Evolutionary conservation across 2,329 filamentous ascomycete genomes (phyloP), one percentile per base, ranked within the genome.

Genomic region (Sporothrix brunneoviolacea): DNA sequence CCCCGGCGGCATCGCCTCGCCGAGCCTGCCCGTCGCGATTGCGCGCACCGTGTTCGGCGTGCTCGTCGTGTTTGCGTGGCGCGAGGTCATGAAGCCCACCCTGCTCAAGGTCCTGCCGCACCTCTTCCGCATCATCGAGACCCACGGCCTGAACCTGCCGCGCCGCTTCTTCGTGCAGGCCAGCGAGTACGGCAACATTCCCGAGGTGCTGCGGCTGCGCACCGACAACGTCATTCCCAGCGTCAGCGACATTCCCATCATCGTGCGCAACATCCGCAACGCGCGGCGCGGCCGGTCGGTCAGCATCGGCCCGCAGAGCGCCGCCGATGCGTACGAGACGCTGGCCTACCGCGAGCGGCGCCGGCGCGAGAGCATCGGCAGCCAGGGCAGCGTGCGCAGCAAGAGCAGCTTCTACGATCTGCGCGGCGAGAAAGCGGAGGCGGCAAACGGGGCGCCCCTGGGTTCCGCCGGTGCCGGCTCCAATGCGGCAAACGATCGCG

Each of bases 241-340:
- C 10, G 86, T 94, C n/a, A 88, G 86, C 21, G 89, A 96, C 55
- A 80, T 97, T 19, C 88, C 91, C 3, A 79, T 81, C 28, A 82
- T 96, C 62, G 76, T 96, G 21, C 85, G 83, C 54, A 89, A 83
- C 37, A 87, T 97, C 40, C 83, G 91, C 58, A 79, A 77, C 28
- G 72, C 68, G 4, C 70, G 68, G 13, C 76, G 89, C 53, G 84
- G 84, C 54, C 80, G 93, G 46, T 86, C 90, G 28, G 82, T 97
- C 30, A 95, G 90, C 6, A 80, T 97, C 48, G 93, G 93, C 0
- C 93, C 93, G 2, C 93, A 97, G 68, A 96, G 91, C 40, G 91
- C 91, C 54, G 93, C 93, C 2, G 93, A 98, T 69, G 93, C 90
- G 21, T 95, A 96, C 68, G 93, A 98, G 70, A 89, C 90, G 18